Evolutionary conservation across 2,329 filamentous ascomycete species (phyloP).

Genomic region (Xylariales sp.): DNA sequence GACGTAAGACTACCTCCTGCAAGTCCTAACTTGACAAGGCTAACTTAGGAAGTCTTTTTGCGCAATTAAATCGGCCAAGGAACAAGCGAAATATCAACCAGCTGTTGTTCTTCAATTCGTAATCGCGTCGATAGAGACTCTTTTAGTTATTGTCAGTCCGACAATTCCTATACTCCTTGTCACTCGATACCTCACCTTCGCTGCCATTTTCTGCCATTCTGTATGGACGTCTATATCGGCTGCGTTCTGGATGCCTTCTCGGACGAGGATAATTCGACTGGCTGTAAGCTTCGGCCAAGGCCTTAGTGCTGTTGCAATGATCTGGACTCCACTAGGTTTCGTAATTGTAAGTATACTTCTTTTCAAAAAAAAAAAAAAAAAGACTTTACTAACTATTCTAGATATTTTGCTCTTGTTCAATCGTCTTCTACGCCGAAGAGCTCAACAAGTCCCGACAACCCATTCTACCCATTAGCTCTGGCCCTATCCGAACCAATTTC

Average conservation of each 20-base stretch:
- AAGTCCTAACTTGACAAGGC: not conserved
- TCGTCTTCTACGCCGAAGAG: constrained; percentile 13
- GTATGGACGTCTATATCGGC: constrained; percentile 25
- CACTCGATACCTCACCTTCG: constrained; percentile 16
- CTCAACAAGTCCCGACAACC: constrained; percentile 10
- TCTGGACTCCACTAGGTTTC: constrained; percentile 26
- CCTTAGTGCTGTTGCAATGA: constrained; percentile 9
- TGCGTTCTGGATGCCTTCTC: constrained; percentile 13
- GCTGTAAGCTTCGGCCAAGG: constrained; percentile 20
- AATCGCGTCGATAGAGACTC: constrained; percentile 7
- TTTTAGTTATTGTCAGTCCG: constrained; percentile 5
- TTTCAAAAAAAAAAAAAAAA: not conserved
- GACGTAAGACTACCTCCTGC: constrained; percentile 21
- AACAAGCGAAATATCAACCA: not conserved
- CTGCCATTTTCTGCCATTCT: constrained; percentile 15
- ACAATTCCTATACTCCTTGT: constrained; percentile 3
- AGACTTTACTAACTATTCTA: not conserved
- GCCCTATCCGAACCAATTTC: not conserved
- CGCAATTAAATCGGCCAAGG: constrained; percentile 10
- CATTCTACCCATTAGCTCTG: constrained; percentile 6
- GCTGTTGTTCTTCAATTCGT: not conserved
- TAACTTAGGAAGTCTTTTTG: constrained; percentile 23
- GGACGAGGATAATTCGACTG: constrained; percentile 8
- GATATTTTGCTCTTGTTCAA: constrained; percentile 23
- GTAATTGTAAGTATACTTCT: constrained; percentile 16